These are phyloP conservation scores for Backusella liffmaniae DNA, from an alignment of 192 early-diverging fungal species.

Conservation along the genomic window DNA sequence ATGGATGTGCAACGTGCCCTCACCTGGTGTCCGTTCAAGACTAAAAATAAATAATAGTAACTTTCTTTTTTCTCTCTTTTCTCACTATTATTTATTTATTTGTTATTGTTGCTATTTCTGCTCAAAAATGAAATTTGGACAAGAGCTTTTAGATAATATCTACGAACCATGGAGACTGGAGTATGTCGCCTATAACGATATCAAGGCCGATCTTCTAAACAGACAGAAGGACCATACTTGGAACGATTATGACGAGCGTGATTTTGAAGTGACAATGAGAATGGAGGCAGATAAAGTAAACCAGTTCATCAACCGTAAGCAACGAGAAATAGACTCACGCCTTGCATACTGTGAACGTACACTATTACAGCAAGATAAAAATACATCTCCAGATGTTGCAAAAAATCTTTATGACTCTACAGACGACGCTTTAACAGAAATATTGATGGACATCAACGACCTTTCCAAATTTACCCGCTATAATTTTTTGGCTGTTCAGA, in stretches of 20 bases:
- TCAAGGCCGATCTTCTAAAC: slow-evolving; percentile 28
- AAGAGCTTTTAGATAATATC: slow-evolving; percentile 66
- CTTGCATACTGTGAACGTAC: slow-evolving; percentile 65
- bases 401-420: slow-evolving; percentile 33
- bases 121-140: slow-evolving; percentile 79
- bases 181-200: slow-evolving; percentile 80
- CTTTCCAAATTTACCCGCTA: slow-evolving; percentile 35
- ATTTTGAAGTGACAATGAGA: slow-evolving; percentile 82
- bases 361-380: slow-evolving; percentile 33
- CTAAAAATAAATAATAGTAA: slow-evolving; percentile 2
- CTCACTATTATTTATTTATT: background rate
- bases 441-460: slow-evolving; percentile 34
- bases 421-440: slow-evolving; percentile 36
- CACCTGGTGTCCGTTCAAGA: background rate
- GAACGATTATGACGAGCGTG: slow-evolving; percentile 82
- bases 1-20: background rate
- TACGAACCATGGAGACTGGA: slow-evolving; percentile 80
- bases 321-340: slow-evolving; percentile 70
- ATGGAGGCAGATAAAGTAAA: slow-evolving; percentile 84
- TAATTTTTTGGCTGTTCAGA: slow-evolving; percentile 86
- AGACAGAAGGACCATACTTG: slow-evolving; percentile 63
- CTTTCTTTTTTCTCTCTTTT: slow-evolving; percentile 5
- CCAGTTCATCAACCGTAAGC: slow-evolving; percentile 68
- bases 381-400: slow-evolving; percentile 22
- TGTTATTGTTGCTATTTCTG: background rate